These are phyloP conservation scores for Cyclotella baltica DNA, from an alignment of 108 stramenopile species.

Conservation along the genomic window DNA sequence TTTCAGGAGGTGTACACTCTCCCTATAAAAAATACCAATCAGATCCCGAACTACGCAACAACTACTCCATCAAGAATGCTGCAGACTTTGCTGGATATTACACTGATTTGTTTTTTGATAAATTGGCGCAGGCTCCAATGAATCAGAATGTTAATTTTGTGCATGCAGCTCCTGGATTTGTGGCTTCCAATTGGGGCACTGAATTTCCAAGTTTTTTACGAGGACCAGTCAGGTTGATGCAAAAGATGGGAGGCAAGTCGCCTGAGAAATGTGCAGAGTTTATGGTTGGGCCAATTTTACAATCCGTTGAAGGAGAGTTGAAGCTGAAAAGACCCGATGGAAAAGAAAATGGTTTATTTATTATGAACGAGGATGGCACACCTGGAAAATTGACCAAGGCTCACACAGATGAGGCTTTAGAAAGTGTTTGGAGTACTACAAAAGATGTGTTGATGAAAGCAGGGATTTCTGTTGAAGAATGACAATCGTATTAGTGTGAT, in stretches of 20 bases:
- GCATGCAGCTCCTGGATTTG: constrained; percentile 67
- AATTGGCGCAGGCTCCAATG: constrained; percentile 33
- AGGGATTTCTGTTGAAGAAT: constrained; percentile 29
- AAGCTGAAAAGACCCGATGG: constrained; percentile 17
- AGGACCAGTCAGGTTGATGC: constrained; percentile 44
- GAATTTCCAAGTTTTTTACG: constrained; percentile 56
- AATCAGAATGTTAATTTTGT: constrained; percentile 43
- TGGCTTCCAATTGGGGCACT: constrained; percentile 64
- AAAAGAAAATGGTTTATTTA: constrained; percentile 24
- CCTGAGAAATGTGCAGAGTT: constrained; percentile 53
- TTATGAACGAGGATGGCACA: constrained; percentile 46
- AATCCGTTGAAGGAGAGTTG: constrained; percentile 13
- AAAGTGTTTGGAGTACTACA: constrained; percentile 37
- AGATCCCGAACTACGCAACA: constrained; percentile 51
- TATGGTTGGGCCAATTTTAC: constrained; percentile 46
- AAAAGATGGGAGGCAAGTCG: constrained; percentile 45
- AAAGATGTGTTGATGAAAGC: constrained; percentile 38
- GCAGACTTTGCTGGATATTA: constrained; percentile 73
- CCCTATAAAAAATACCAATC: constrained; percentile 49
- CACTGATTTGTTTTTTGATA: constrained; percentile 67
- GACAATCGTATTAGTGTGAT: too few relatives aligned
- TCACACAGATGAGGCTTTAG: constrained; percentile 40
- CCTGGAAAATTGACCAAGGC: constrained; percentile 42
- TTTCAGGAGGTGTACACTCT: constrained; percentile 66
- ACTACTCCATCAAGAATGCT: constrained; percentile 66